phyloP scores from a whole-genome alignment of 305 asterid species.

The Rubia balearica region DNA sequence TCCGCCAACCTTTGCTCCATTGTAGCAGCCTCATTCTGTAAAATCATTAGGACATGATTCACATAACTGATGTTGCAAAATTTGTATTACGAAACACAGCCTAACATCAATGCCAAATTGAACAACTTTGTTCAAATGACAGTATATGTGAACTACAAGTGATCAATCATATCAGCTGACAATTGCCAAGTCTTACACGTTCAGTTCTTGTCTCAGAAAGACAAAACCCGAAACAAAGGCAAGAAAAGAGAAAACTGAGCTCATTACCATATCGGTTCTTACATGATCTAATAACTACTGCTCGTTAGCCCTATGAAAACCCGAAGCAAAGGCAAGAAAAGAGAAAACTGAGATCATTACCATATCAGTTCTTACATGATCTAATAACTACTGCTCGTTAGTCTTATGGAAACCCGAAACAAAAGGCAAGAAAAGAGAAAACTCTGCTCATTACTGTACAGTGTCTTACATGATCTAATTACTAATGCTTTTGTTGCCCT shows the following conservation, averaged over 20 bases:
- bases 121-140: background rate
- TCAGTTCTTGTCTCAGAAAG: background rate
- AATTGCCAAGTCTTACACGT: too few relatives aligned
- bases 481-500: background rate
- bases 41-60: background rate
- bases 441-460: too few relatives aligned
- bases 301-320: background rate
- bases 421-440: too few relatives aligned
- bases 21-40: constrained; percentile 48
- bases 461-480: background rate
- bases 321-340: too few relatives aligned
- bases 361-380: too few relatives aligned
- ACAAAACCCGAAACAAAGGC: background rate
- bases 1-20: constrained; percentile 43
- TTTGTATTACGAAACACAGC: background rate
- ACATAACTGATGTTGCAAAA: background rate
- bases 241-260: background rate
- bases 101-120: background rate
- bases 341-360: too few relatives aligned
- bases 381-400: background rate
- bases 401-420: background rate
- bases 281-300: background rate
- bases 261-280: background rate
- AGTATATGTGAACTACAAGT: too few relatives aligned
- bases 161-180: background rate